A percentile compares a stretch with the other conserved stretches of the same genome.
Conservation (phyloP, 805 yeast genomes). For the Yamadazyma takamatsuzukensis region DNA sequence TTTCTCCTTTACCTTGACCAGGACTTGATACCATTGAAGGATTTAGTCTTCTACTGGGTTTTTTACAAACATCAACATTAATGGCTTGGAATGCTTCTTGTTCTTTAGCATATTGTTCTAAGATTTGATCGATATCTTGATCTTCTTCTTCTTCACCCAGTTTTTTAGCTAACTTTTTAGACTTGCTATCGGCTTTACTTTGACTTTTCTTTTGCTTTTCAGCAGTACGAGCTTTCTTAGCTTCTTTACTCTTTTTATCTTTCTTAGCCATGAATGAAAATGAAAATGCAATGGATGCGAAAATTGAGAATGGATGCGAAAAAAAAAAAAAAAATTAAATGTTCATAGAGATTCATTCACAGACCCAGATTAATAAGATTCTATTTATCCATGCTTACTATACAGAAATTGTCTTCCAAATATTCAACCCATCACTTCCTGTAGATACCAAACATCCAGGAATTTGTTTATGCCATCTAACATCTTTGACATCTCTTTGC, state of each 20-base stretch:
- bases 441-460: constrained; percentile 95
- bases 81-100: constrained; percentile 78
- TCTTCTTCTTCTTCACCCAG: constrained; percentile 79
- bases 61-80: constrained; percentile 49
- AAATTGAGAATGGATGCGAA: neutral
- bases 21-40: constrained; percentile 76
- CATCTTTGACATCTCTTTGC: constrained; percentile 97
- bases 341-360: neutral
- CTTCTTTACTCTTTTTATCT: constrained; percentile 81
- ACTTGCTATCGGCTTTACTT: constrained; percentile 69
- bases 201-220: constrained; percentile 75
- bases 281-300: neutral
- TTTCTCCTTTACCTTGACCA: constrained; percentile 68
- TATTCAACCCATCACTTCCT: constrained; percentile 90
- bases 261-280: constrained; percentile 70
- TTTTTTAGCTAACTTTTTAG: constrained; percentile 72
- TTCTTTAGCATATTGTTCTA: constrained; percentile 72
- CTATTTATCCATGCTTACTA: constrained; percentile 37
- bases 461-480: constrained; percentile 95
- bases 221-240: constrained; percentile 85
- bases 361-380: no score
- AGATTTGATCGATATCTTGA: constrained; percentile 77
- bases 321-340: neutral
- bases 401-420: constrained; percentile 96
- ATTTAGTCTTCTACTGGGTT: constrained; percentile 70